phyloP scores from a whole-genome alignment of 225 moss, liverwort and hornwort species.

The Straminergon stramineum region DNA sequence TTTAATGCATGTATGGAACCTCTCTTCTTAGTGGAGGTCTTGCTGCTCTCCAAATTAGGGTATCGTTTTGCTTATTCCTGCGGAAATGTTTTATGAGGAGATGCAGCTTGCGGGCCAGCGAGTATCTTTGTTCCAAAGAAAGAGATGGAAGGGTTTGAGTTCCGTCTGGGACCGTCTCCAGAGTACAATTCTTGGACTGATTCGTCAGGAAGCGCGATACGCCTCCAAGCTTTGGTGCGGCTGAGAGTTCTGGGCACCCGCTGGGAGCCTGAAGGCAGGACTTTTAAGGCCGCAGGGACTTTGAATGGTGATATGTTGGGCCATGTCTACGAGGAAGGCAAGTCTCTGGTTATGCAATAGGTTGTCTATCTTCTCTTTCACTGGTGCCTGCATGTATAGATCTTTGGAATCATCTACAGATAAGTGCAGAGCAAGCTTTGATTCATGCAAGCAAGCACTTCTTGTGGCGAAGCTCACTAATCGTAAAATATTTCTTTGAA shows the following conservation, averaged over 20 bases:
- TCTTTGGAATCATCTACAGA: neutral
- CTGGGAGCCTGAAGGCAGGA: conserved; percentile 15
- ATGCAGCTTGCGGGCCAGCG: conserved; percentile 47
- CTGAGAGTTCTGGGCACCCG: conserved; percentile 28
- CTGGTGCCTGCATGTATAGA: neutral
- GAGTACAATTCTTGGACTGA: conserved; percentile 28
- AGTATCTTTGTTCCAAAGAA: conserved; percentile 16
- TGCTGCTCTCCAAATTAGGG: neutral
- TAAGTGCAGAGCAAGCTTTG: neutral
- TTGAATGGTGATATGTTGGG: conserved; percentile 47
- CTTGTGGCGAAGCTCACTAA: neutral
- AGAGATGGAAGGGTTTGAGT: conserved; percentile 36
- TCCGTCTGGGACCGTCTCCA: conserved; percentile 1
- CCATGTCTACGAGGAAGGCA: conserved; percentile 21
- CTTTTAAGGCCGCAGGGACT: conserved; percentile 14
- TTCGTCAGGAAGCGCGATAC: conserved; percentile 16
- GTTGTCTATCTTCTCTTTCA: neutral
- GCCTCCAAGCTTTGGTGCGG: conserved; percentile 22
- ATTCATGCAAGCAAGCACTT: neutral
- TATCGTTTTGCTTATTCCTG: neutral
- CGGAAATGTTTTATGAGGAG: neutral
- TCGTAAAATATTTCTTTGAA: neutral
- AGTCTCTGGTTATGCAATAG: neutral
- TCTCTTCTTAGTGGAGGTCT: neutral
- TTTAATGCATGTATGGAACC: neutral